Evolutionary conservation across 2,329 filamentous ascomycete genomes (phyloP).

Genomic region (Alternaria brassicae): DNA sequence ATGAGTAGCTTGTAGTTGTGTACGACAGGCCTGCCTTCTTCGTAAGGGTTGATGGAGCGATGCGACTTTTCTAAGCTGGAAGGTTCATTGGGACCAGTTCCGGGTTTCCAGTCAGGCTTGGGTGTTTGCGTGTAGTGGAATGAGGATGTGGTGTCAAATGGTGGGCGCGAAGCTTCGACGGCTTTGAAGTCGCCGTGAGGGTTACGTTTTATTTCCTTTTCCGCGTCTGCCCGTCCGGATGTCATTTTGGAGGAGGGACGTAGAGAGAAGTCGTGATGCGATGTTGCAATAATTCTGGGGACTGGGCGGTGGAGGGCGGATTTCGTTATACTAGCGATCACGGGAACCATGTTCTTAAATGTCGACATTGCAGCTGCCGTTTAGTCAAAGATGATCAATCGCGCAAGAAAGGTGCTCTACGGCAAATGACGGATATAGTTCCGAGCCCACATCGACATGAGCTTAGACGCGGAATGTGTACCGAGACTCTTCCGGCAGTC

Average conservation of each 20-base stretch:
- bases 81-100: slow-evolving; percentile 68
- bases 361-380: not conserved
- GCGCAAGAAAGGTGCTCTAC: slow-evolving; percentile 4
- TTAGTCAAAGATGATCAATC: slow-evolving; percentile 12
- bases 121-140: slow-evolving; percentile 69
- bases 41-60: slow-evolving; percentile 82
- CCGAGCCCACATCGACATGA: slow-evolving; percentile 13
- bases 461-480: slow-evolving; percentile 14
- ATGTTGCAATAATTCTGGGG: not conserved
- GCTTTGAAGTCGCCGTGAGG: slow-evolving; percentile 77
- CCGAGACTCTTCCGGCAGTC: not conserved
- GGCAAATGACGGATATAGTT: slow-evolving; percentile 31
- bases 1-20: slow-evolving; percentile 95
- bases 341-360: not conserved
- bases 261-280: not conserved
- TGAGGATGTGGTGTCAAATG: slow-evolving; percentile 60
- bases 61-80: slow-evolving; percentile 65
- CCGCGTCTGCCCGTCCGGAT: slow-evolving; percentile 52
- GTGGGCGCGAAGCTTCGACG: slow-evolving; percentile 70
- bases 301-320: not conserved
- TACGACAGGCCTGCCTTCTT: slow-evolving; percentile 67
- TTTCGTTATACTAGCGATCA: not conserved
- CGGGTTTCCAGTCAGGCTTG: slow-evolving; percentile 70
- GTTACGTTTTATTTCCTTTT: slow-evolving; percentile 64
- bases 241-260: slow-evolving; percentile 19